phyloP scores from a whole-genome alignment of 148 eudicot genomes.

The Dysphania ambrosioides region DNA sequence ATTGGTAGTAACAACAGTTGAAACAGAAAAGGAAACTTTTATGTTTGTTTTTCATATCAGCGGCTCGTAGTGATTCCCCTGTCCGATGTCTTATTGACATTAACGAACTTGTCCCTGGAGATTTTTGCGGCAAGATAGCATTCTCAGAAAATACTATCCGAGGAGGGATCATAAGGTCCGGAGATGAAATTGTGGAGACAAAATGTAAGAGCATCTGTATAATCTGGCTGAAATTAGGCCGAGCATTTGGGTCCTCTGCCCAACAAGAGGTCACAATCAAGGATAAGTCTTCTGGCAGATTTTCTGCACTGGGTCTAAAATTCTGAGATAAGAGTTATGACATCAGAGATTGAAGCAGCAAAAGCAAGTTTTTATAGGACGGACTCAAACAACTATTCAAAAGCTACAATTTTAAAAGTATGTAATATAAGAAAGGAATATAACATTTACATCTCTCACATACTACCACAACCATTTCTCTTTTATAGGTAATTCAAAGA shows the following conservation, averaged over 20 bases:
- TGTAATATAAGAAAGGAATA: too few relatives aligned
- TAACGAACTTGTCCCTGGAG: constrained; percentile 67
- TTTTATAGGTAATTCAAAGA: too few relatives aligned
- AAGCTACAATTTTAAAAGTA: too few relatives aligned
- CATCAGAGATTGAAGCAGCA: neutral
- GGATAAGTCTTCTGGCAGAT: constrained; percentile 59
- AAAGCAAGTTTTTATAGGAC: too few relatives aligned
- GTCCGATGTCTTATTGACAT: constrained; percentile 46
- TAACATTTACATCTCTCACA: too few relatives aligned
- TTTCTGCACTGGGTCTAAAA: constrained; percentile 59
- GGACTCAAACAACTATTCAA: too few relatives aligned
- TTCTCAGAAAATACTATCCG: constrained; percentile 48
- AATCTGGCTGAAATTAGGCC: constrained; percentile 66
- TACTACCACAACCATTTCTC: too few relatives aligned
- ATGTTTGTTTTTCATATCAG: constrained; percentile 33
- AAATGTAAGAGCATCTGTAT: constrained; percentile 66
- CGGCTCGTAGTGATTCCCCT: constrained; percentile 39
- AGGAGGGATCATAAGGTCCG: constrained; percentile 45
- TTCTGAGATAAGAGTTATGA: constrained; percentile 30
- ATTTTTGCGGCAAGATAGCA: constrained; percentile 52
- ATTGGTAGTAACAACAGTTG: constrained; percentile 34
- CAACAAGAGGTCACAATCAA: constrained; percentile 66
- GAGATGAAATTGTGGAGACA: constrained; percentile 43
- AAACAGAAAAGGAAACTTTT: constrained; percentile 47
- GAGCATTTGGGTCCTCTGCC: constrained; percentile 56